A percentile compares a stretch with the other conserved stretches of the same genome.
phyloP scores from a whole-genome alignment of 2,329 filamentous ascomycete species.

The Clonostachys solani region DNA sequence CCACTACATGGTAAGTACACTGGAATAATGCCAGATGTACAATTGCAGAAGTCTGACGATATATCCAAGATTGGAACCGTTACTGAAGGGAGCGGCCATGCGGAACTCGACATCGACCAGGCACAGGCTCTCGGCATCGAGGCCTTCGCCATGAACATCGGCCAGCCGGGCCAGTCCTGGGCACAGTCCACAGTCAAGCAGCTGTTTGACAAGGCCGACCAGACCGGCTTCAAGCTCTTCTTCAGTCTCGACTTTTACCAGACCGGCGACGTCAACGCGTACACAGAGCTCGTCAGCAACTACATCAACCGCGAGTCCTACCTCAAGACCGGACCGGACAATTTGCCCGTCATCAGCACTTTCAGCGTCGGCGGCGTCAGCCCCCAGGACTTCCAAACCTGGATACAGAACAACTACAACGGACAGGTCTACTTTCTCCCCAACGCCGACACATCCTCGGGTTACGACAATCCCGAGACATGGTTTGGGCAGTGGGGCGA shows the following conservation, averaged over 20 bases:
- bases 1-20: slow-evolving; percentile 5
- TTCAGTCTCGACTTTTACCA: slow-evolving; percentile 7
- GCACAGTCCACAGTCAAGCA: slow-evolving; percentile 1
- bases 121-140: slow-evolving; percentile 16
- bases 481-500: slow-evolving; percentile 4
- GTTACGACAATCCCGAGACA: not conserved
- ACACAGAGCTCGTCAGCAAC: not conserved
- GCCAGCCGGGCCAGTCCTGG: slow-evolving; percentile 4
- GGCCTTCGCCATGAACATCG: slow-evolving; percentile 21
- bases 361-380: slow-evolving; percentile 3
- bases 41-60: not conserved
- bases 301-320: slow-evolving; percentile 2
- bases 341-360: slow-evolving; percentile 3
- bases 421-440: slow-evolving; percentile 6
- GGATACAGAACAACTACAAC: slow-evolving; percentile 1
- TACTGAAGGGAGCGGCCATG: slow-evolving; percentile 4
- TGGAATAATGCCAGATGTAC: not conserved
- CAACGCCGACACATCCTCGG: slow-evolving; percentile 2
- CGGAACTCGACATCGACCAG: slow-evolving; percentile 6
- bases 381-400: not conserved
- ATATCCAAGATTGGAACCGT: slow-evolving; percentile 1
- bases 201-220: slow-evolving; percentile 4
- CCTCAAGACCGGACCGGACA: slow-evolving; percentile 1
- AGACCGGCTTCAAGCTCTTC: slow-evolving; percentile 7
- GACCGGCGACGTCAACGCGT: slow-evolving; percentile 2